Base-by-base conservation (phyloP, 1,284 basidiomycete genomes). In the Abortiporus biennis region DNA sequence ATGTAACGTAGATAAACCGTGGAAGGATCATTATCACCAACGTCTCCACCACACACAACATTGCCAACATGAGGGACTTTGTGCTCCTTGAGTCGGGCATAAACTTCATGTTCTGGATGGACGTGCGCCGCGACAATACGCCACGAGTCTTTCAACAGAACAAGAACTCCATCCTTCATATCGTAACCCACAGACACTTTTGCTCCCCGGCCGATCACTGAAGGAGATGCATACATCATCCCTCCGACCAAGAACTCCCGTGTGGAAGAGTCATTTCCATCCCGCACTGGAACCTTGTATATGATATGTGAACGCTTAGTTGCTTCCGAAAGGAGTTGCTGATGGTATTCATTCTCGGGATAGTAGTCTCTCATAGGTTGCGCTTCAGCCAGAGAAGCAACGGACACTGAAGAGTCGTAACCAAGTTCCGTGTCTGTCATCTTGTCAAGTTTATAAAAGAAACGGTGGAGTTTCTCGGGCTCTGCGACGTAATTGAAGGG, bases 401-500 rank as follows among this genome's bases (percentile, higher is more conserved):
- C 13, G 1, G 1, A 4, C 11, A 42, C 32, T 1, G 47, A 40
- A 1, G 31, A 29, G 29, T 49, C 47, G 22, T 33, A 40, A 3
- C 47, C 47, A n/a, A 42, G 47, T 15, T 40, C 6, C 4, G 21
- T 22, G 17, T 20, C 13, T 5, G 27, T 16, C 20, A 35, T 16
- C 17, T 38, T 32, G 5, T 33, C 32, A 30, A 44, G 43, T 6
- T 45, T 15, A 25, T 24, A 42, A 8, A 49, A 21, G 23, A 49
- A 49, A 4, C 37, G 32, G 13, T 13, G 13, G 6, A 49, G 33
- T 13, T 35, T 3, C 1, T 31, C 16, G 2, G 33, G 35, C 6
- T 42, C 21, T 2, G 35, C 24, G 27, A 21, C 30, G 16, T 44
- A 33, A 33, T 47, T 45, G 34, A 50, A 47, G n/a, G 46, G 33